Percentiles rank a stretch among this genome's conserved stretches.
phyloP scores from a whole-genome alignment of 1,139 yeast species.

The Kodamaea anthophila region DNA sequence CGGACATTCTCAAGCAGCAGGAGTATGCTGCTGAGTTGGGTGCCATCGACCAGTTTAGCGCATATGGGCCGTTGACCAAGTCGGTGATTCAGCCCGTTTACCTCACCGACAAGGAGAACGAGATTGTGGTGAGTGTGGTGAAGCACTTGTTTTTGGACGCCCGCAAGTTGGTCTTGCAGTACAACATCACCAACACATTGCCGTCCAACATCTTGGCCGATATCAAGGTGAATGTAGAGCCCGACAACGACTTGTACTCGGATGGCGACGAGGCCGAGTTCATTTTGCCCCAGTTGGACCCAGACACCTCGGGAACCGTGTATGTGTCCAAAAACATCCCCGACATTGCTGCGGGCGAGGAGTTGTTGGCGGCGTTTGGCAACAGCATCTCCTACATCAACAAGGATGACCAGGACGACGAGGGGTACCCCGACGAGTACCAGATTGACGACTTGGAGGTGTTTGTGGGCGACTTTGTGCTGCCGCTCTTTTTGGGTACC shows the following conservation, averaged over 20 bases:
- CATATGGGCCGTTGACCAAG: slow-evolving; percentile 71
- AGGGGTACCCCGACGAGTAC: slow-evolving; percentile 91
- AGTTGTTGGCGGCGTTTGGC: slow-evolving; percentile 50
- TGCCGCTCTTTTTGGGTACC: slow-evolving; percentile 50
- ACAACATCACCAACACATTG: slow-evolving; percentile 78
- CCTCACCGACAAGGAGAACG: slow-evolving; percentile 90
- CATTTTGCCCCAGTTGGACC: slow-evolving; percentile 63
- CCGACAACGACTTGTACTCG: slow-evolving; percentile 51
- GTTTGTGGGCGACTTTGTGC: slow-evolving; percentile 75
- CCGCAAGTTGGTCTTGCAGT: slow-evolving; percentile 77
- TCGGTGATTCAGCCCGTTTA: slow-evolving; percentile 55
- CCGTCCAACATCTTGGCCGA: slow-evolving; percentile 72
- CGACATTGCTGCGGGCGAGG: slow-evolving; percentile 26
- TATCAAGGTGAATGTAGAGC: slow-evolving; percentile 67
- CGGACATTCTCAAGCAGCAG: slow-evolving; percentile 47
- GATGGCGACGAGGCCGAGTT: slow-evolving; percentile 48
- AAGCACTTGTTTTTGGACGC: slow-evolving; percentile 69
- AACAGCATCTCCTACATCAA: slow-evolving; percentile 71
- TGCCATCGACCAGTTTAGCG: slow-evolving; percentile 61
- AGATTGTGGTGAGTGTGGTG: slow-evolving; percentile 79
- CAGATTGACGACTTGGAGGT: slow-evolving; percentile 78
- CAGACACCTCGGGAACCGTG: slow-evolving; percentile 66
- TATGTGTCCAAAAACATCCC: slow-evolving; percentile 74
- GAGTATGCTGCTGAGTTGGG: slow-evolving; percentile 63
- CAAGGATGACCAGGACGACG: slow-evolving; percentile 81